Conservation (phyloP, 2,329 filamentous ascomycete genomes). For the Epichloe hybrida region DNA sequence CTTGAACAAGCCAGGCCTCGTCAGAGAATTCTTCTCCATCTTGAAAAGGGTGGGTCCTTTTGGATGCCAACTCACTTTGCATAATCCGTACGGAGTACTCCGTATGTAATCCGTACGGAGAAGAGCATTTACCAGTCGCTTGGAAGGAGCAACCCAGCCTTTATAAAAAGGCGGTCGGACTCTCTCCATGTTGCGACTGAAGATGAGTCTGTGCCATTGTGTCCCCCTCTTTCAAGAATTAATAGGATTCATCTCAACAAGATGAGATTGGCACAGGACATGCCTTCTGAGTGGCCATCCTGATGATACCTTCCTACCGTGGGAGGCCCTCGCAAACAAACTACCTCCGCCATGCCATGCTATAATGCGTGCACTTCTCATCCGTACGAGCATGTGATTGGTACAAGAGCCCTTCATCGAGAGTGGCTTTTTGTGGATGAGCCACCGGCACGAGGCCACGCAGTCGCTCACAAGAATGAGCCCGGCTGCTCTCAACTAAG, state of each 20-base stretch:
- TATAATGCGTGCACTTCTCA: background rate
- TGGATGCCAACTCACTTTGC: slow-evolving; percentile 9
- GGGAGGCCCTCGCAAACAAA: background rate
- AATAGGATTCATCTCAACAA: background rate
- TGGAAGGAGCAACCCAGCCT: slow-evolving; percentile 2
- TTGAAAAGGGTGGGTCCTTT: slow-evolving; percentile 3
- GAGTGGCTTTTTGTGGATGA: background rate
- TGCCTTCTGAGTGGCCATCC: background rate
- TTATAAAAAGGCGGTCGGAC: slow-evolving; percentile 6
- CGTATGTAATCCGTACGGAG: no score
- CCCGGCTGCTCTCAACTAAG: background rate
- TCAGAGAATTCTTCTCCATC: background rate
- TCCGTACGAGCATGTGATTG: background rate
- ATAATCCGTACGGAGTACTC: background rate
- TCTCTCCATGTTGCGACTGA: background rate
- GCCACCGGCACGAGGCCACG: background rate
- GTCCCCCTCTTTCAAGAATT: background rate
- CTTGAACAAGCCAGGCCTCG: background rate
- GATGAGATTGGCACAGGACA: background rate
- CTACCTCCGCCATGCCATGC: background rate
- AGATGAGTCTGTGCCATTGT: background rate
- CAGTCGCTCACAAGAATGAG: slow-evolving; percentile 1
- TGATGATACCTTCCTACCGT: background rate
- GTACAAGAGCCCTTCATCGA: background rate
- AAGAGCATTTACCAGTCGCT: background rate